A percentile compares a stretch with the other conserved stretches of the same genome.
Evolutionary conservation across 305 asterid genomes (phyloP).

Genomic region (Solanum hybrid): DNA sequence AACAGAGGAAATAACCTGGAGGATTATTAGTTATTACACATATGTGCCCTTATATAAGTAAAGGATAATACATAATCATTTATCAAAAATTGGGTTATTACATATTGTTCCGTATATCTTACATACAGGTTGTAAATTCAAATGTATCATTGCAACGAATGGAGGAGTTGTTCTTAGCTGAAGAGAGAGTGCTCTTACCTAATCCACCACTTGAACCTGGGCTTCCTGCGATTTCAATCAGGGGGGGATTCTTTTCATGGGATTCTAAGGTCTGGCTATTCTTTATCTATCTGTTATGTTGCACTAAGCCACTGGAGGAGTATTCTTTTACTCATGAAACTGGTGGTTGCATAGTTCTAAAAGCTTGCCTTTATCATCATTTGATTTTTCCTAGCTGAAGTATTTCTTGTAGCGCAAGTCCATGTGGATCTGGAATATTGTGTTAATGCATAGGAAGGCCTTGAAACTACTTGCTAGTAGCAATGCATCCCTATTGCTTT

Average conservation of each 20-base stretch:
- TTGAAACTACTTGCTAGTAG: neutral
- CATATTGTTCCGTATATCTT: neutral
- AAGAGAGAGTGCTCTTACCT: conserved; percentile 63
- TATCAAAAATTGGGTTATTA: neutral
- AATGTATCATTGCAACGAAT: conserved; percentile 84
- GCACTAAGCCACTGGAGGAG: neutral
- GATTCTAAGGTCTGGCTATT: conserved; percentile 54
- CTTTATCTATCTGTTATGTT: neutral
- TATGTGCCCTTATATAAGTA: neutral
- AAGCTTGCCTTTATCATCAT: neutral
- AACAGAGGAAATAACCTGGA: neutral
- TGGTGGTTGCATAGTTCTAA: neutral
- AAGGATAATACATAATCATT: neutral
- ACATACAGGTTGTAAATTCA: conserved; percentile 71
- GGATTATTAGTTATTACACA: neutral
- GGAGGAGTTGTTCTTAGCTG: conserved; percentile 80
- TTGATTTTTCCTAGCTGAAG: neutral
- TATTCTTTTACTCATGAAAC: neutral
- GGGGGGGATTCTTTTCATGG: conserved; percentile 85
- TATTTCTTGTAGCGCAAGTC: neutral
- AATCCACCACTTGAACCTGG: conserved; percentile 67
- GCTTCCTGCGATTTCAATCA: conserved; percentile 75
- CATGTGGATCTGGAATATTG: neutral
- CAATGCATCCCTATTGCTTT: neutral
- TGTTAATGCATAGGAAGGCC: neutral